phyloP scores from a whole-genome alignment of 345 rosid genomes.

The Firmiana major region DNA sequence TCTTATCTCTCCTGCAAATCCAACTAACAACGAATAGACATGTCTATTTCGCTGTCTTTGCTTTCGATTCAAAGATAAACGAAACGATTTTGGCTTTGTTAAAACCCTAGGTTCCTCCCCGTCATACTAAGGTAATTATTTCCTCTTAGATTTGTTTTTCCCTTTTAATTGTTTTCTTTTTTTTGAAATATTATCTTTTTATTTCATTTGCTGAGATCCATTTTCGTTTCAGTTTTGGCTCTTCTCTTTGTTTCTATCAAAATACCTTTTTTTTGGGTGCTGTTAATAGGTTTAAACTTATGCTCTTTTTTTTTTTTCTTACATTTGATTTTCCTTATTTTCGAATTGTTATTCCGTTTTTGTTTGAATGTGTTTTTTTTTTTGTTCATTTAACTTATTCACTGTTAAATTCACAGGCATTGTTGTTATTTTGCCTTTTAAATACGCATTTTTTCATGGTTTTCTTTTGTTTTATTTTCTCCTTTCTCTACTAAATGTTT shows the following conservation, averaged over 20 bases:
- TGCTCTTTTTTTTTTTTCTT: slow-evolving; percentile 5
- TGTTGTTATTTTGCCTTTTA: background rate
- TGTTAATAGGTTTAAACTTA: slow-evolving; percentile 1
- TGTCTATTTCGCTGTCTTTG: background rate
- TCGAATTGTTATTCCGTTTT: background rate
- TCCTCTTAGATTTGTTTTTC: background rate
- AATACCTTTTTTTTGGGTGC: background rate
- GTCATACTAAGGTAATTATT: slow-evolving; percentile 26
- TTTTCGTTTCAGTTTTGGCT: slow-evolving; percentile 39
- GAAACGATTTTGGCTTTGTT: slow-evolving; percentile 19
- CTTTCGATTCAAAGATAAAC: slow-evolving; percentile 16
- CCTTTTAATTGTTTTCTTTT: slow-evolving; percentile 1
- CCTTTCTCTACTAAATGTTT: background rate
- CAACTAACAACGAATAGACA: slow-evolving; percentile 13
- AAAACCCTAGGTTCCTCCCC: slow-evolving; percentile 47
- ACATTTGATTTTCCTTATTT: slow-evolving; percentile 10
- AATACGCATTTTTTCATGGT: background rate
- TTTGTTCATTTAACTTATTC: background rate
- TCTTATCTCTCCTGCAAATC: slow-evolving; percentile 11
- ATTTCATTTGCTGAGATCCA: slow-evolving; percentile 2
- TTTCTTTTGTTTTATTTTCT: background rate
- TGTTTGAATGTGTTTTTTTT: background rate
- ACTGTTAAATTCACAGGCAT: slow-evolving; percentile 21
- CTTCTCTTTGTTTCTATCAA: slow-evolving; percentile 6
- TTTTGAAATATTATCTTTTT: background rate